Base-by-base conservation (phyloP, 345 rosid species). In the Melaleuca quinquenervia region DNA sequence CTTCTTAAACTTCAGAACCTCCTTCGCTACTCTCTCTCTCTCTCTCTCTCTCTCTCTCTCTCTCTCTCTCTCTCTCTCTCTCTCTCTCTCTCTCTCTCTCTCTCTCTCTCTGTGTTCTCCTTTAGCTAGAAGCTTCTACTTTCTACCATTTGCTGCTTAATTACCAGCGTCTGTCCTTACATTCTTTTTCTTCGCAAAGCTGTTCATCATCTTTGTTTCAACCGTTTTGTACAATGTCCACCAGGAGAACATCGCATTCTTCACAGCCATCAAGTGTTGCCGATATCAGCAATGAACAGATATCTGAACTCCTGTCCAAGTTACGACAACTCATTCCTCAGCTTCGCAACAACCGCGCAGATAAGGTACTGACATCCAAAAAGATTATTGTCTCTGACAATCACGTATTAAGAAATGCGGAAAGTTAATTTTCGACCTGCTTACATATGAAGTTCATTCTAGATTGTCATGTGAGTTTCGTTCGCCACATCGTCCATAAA, bases 261-360 rank as follows among this genome's bases (percentile, higher is more conserved):
- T 51, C 56, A 24, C 53, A 5, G 24, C 50, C 52, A 78, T 50
- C 85, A 5, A 62, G 83, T 50, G 51, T 32, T 15, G 50, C 24
- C 27, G 13, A 13, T 26, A 86, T 86, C 82, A 83, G 58, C 70
- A 62, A 62, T 9, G 82, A 83, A 26, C 82, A 58, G 83, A 82
- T 86, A 45, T 82, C 84, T 50, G 53, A 86, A 44, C 85, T 86
- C 36, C 52, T 86, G 85, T 83, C 87, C 82, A 86, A 50, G 74
- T 83, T 86, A 41, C 87, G 78, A 70, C 82, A 82, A 6, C 85
- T 86, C 82, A 50, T 83, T 54, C 87, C 87, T 76, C 85, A 86
- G 85, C 87, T 86, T 45, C 87, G 70, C 29, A 44, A 52, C n/a
- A 52, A 49, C 51, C 50, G 11, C 20, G 7, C 87, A 26, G 87